Conservation (phyloP, 2,329 filamentous ascomycete genomes). For the Paecilomyces formosus region DNA sequence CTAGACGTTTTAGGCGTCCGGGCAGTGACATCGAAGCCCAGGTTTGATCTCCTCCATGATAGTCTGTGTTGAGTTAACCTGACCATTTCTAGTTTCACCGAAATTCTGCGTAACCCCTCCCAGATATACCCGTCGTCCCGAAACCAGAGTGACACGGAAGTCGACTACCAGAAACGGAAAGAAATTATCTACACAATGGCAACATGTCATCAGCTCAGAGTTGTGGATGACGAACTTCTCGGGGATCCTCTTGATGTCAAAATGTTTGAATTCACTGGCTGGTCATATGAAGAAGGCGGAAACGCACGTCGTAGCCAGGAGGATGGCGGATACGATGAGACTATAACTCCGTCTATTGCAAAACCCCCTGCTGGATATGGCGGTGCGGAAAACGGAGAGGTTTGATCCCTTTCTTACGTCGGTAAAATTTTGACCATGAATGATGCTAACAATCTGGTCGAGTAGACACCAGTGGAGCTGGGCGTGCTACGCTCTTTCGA, state of each 20-base stretch:
- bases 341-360: slow-evolving; percentile 69
- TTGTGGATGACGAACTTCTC: slow-evolving; percentile 79
- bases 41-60: slow-evolving; percentile 16
- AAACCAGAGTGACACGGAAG: slow-evolving; percentile 52
- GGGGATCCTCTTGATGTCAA: slow-evolving; percentile 94
- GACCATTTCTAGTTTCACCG: slow-evolving; percentile 53
- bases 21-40: slow-evolving; percentile 58
- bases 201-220: slow-evolving; percentile 85
- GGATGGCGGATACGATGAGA: slow-evolving; percentile 72
- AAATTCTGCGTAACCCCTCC: slow-evolving; percentile 61
- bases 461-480: slow-evolving; percentile 60
- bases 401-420: background rate
- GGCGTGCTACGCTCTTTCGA: slow-evolving; percentile 90
- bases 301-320: slow-evolving; percentile 57
- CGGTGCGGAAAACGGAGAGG: background rate
- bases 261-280: slow-evolving; percentile 96
- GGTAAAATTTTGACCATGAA: slow-evolving; percentile 23
- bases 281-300: slow-evolving; percentile 80
- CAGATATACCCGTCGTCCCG: slow-evolving; percentile 49
- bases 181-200: slow-evolving; percentile 90
- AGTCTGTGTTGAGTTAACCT: slow-evolving; percentile 6
- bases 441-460: slow-evolving; percentile 23
- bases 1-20: slow-evolving; percentile 86
- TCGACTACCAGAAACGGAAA: slow-evolving; percentile 55
- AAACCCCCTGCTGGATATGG: slow-evolving; percentile 60